These are phyloP conservation scores for Calocybe indica DNA, from an alignment of 768 basidiomycete species.

Conservation along the genomic window DNA sequence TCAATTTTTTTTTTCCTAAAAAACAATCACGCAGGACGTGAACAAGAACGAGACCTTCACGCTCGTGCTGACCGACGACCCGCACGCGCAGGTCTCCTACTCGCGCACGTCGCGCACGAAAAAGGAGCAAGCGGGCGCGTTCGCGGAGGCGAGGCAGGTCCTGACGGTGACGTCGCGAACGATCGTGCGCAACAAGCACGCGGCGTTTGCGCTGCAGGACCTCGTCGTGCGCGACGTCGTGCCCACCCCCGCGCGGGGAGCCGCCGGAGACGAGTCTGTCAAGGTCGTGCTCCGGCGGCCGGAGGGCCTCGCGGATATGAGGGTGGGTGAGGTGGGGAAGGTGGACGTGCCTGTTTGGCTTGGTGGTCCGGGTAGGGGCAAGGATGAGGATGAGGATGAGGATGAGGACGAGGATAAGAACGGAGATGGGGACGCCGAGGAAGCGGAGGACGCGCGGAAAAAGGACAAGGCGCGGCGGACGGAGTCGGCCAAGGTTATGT, in stretches of 20 bases:
- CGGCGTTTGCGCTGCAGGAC: slow-evolving; percentile 30
- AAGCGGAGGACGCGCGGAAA: too few relatives aligned
- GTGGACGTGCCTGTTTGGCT: slow-evolving; percentile 18
- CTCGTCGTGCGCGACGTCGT: slow-evolving; percentile 44
- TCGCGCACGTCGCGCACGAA: slow-evolving; percentile 29
- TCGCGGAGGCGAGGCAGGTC: slow-evolving; percentile 35
- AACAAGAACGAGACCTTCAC: slow-evolving; percentile 43
- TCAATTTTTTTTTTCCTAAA: not conserved
- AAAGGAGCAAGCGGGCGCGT: slow-evolving; percentile 31
- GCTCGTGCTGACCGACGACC: slow-evolving; percentile 48
- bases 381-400: slow-evolving; percentile 15
- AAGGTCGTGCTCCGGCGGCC: slow-evolving; percentile 44
- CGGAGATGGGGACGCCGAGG: too few relatives aligned
- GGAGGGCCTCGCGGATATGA: slow-evolving; percentile 36
- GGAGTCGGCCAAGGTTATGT: slow-evolving; percentile 23
- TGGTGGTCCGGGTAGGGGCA: too few relatives aligned
- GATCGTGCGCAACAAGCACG: slow-evolving; percentile 42
- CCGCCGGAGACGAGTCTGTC: slow-evolving; percentile 24
- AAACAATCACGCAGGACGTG: slow-evolving; percentile 30
- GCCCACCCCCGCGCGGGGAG: slow-evolving; percentile 25
- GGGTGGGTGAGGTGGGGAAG: slow-evolving; percentile 23
- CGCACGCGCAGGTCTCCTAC: slow-evolving; percentile 39
- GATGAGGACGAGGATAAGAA: slow-evolving; percentile 20
- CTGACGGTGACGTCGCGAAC: slow-evolving; percentile 41
- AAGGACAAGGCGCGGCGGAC: too few relatives aligned